Evolutionary conservation across 2,329 filamentous ascomycete species (phyloP).

Genomic region (Pseudopyricularia cyperi): DNA sequence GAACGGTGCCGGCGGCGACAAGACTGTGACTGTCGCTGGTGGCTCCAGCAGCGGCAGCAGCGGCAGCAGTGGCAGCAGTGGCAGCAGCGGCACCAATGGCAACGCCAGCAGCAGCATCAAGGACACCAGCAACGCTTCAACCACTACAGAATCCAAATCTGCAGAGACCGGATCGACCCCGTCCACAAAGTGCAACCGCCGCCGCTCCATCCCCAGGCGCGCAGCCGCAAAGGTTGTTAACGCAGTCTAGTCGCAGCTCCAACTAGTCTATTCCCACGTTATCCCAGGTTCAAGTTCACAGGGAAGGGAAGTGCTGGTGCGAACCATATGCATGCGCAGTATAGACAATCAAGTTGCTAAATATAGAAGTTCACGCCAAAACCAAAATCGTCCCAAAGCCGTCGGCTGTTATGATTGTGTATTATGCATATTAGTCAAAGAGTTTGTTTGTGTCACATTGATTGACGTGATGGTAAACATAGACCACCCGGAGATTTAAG

Average conservation of each 20-base stretch:
- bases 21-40: constrained; percentile 9
- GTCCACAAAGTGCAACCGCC: not conserved
- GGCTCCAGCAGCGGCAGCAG: not conserved
- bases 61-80: not conserved
- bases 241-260: not conserved
- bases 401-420: too few species aligned
- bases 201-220: not conserved
- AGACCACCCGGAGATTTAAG: too few species aligned
- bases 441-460: too few species aligned
- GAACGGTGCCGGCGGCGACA: constrained; percentile 20
- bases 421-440: too few species aligned
- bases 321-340: too few species aligned
- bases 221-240: not conserved
- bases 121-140: not conserved
- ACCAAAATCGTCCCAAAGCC: too few species aligned
- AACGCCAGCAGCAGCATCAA: not conserved
- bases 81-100: not conserved
- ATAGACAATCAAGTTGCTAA: too few species aligned
- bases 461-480: too few species aligned
- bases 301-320: too few species aligned
- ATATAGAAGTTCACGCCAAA: too few species aligned
- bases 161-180: not conserved
- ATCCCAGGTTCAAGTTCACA: not conserved
- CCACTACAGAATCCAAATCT: not conserved
- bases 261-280: not conserved